Evolutionary conservation across 192 early-diverging fungal species (phyloP), one percentile per base, ranked within the genome.

Genomic region (Backusella parvicylindrica): DNA sequence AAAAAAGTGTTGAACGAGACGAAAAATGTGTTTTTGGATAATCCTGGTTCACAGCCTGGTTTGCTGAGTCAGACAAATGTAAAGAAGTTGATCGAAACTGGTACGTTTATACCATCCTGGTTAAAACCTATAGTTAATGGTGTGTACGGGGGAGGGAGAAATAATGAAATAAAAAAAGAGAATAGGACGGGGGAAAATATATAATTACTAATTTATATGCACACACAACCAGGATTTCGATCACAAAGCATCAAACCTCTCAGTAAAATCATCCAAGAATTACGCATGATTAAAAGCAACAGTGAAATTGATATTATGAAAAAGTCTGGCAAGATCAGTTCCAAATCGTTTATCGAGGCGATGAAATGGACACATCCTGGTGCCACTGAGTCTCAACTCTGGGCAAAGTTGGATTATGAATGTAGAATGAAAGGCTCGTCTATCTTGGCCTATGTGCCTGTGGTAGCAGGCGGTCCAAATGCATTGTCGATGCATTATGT

Each of bases 401-500:
- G 91, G 66, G 88, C 92, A 12, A 88, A 89, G 49, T 87, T 96
- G 64, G 95, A 95, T 56, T 92, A 89, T 77, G 85, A 92, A 31
- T 89, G 89, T 63, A 75, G 86, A 64, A 83, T 83, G 79, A 77
- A 86, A 30, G 91, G 90, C 4, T 89, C 88, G 1, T 86, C 84
- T 37, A 86, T 88, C 38, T 81, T 96, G 30, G 93, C 95, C 16
- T 99, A 99, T 81, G 95, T 99, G 23, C 98, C 98, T 2, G 98
- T 99, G 4, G 95, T 99, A 23, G 98, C 97, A 0, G 89, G 93
- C 9, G 98, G 96, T 36, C 83, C 85, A 53, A 98, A 98, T 76
- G 96, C 96, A 8, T 78, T 97, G 73, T 92, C 90, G 16, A 87
- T 99, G 89, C 98, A 99, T 78, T 99, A 99, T 84, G 96, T 98